A percentile compares a stretch with the other conserved stretches of the same genome.
phyloP scores from a whole-genome alignment of 2,329 filamentous ascomycete species.

The Diaporthe destruens region DNA sequence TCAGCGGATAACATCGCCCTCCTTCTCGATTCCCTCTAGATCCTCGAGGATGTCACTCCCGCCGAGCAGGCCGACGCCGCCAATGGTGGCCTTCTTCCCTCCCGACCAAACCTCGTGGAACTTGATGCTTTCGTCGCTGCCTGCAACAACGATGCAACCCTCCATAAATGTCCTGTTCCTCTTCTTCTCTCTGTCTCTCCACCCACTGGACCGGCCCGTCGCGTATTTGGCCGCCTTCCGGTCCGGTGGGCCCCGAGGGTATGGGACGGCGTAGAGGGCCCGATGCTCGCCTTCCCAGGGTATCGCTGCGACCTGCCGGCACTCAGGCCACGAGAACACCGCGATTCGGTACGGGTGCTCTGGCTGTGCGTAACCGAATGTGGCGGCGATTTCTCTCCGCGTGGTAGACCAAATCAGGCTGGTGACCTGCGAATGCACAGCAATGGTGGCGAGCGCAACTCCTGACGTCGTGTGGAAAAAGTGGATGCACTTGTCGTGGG shows the following conservation, averaged over 20 bases:
- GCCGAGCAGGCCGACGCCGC: constrained; percentile 74
- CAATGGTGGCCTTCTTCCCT: constrained; percentile 64
- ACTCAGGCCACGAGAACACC: constrained; percentile 94
- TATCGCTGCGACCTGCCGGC: constrained; percentile 85
- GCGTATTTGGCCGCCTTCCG: constrained; percentile 50
- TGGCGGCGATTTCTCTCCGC: constrained; percentile 88
- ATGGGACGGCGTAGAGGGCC: constrained; percentile 89
- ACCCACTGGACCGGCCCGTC: constrained; percentile 57
- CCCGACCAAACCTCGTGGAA: constrained; percentile 96
- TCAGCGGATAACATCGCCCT: constrained; percentile 78
- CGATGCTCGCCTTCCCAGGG: constrained; percentile 85
- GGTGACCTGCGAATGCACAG: constrained; percentile 93
- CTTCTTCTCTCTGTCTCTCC: constrained; percentile 57
- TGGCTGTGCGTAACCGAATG: constrained; percentile 92
- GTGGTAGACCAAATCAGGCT: constrained; percentile 91
- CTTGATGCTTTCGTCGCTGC: constrained; percentile 91
- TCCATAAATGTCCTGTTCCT: constrained; percentile 69
- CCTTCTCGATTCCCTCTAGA: constrained; percentile 82
- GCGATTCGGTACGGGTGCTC: constrained; percentile 91
- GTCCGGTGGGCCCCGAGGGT: constrained; percentile 66
- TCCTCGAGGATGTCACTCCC: constrained; percentile 89
- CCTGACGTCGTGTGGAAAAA: constrained; percentile 93
- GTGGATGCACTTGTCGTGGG: constrained; percentile 94
- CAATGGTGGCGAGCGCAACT: constrained; percentile 87
- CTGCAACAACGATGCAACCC: constrained; percentile 90